Evolutionary conservation across 2,329 filamentous ascomycete species (phyloP).

Genomic region (Ramularia endophylla): DNA sequence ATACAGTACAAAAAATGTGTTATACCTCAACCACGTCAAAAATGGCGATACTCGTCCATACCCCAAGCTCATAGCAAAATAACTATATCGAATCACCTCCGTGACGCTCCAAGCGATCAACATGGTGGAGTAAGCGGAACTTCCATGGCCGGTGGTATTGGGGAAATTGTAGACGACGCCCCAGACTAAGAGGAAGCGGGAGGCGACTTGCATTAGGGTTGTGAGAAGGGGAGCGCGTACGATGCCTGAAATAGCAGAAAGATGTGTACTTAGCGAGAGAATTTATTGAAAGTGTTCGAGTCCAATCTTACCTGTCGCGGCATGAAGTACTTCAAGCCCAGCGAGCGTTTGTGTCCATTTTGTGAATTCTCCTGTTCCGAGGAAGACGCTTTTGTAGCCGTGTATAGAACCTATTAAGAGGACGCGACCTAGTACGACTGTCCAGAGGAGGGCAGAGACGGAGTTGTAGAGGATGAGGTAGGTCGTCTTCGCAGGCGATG

Average conservation of each 20-base stretch:
- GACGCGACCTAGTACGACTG: conserved; percentile 65
- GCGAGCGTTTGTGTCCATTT: conserved; percentile 82
- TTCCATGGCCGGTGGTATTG: conserved; percentile 47
- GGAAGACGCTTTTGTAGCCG: conserved; percentile 53
- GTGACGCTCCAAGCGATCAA: conserved; percentile 83
- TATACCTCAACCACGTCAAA: conserved; percentile 78
- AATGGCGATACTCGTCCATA: conserved; percentile 51
- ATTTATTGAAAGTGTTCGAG: not conserved
- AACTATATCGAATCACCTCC: conserved; percentile 89
- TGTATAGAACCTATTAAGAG: conserved; percentile 44
- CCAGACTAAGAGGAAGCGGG: conserved; percentile 85
- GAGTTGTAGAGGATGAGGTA: conserved; percentile 88
- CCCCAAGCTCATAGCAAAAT: conserved; percentile 71
- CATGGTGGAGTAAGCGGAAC: conserved; percentile 66
- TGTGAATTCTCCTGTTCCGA: conserved; percentile 59
- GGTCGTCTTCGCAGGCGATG: conserved; percentile 28
- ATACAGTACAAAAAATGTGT: conserved; percentile 89
- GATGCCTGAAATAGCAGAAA: conserved; percentile 51
- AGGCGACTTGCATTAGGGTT: conserved; percentile 83
- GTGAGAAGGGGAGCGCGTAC: conserved; percentile 82
- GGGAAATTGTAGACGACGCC: conserved; percentile 71
- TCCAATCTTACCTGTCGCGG: conserved; percentile 58
- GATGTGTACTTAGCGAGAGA: conserved; percentile 8
- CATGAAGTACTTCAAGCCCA: conserved; percentile 76
- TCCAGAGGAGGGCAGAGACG: conserved; percentile 71